phyloP scores from a whole-genome alignment of 345 rosid genomes.

The Hibiscus tridactylites region DNA sequence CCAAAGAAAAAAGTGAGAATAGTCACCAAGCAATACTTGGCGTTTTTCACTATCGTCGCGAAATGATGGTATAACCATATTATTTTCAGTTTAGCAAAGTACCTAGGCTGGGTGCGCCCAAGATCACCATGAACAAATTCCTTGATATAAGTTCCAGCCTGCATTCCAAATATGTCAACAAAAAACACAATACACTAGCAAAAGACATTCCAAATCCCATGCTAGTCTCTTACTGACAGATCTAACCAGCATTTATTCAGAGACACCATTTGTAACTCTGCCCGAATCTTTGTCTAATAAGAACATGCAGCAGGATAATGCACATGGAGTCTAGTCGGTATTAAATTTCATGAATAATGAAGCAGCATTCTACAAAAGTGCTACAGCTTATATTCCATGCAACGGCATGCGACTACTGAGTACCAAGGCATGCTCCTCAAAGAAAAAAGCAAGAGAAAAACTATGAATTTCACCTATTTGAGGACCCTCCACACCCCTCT shows the following conservation, averaged over 20 bases:
- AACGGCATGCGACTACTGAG: background rate
- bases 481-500: background rate
- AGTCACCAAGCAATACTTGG: background rate
- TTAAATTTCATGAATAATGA: background rate
- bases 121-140: constrained; percentile 98
- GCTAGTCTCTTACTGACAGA: background rate
- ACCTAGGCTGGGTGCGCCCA: constrained; percentile 92
- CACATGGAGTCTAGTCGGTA: background rate
- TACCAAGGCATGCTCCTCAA: background rate
- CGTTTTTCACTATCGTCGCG: too few relatives aligned
- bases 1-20: background rate
- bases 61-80: background rate
- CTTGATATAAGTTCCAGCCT: constrained; percentile 98
- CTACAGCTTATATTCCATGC: background rate
- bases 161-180: constrained; percentile 15
- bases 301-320: background rate
- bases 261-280: background rate
- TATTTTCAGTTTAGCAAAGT: constrained; percentile 6
- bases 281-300: background rate
- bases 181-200: background rate
- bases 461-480: background rate
- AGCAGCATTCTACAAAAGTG: background rate
- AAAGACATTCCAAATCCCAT: background rate
- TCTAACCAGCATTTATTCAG: background rate
- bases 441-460: background rate